Evolutionary conservation across 371 early-diverging fungal genomes (phyloP).

Genomic region (Coemansia sp.): DNA sequence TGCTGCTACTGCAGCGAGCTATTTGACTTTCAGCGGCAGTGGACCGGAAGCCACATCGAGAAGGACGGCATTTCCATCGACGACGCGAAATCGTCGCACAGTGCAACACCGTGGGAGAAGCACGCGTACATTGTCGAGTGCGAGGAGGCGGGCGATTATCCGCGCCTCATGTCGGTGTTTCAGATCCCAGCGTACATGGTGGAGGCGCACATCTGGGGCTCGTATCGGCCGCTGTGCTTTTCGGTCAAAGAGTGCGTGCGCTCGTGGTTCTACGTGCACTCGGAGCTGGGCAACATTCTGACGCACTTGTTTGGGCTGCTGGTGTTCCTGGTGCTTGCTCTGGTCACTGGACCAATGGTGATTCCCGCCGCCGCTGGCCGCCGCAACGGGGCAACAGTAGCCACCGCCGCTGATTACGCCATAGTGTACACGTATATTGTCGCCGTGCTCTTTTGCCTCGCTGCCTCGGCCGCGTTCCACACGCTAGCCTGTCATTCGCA

Average conservation of each 20-base stretch:
- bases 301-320: conserved; percentile 77
- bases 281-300: conserved; percentile 88
- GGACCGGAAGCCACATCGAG: neutral
- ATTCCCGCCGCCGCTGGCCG: conserved; percentile 15
- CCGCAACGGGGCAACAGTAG: neutral
- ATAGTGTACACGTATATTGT: conserved; percentile 70
- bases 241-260: conserved; percentile 71
- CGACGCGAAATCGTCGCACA: too few relatives aligned
- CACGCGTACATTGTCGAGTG: too few relatives aligned
- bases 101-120: too few relatives aligned
- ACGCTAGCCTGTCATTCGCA: conserved; percentile 84
- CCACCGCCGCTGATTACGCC: conserved; percentile 32
- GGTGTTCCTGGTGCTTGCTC: conserved; percentile 60
- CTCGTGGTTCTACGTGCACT: conserved; percentile 83
- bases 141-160: too few relatives aligned
- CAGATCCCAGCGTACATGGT: conserved; percentile 74
- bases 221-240: conserved; percentile 77
- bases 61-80: neutral
- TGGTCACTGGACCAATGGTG: conserved; percentile 38
- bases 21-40: neutral
- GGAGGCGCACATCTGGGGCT: conserved; percentile 70
- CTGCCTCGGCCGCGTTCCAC: conserved; percentile 81
- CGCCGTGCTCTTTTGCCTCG: conserved; percentile 76
- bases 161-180: conserved; percentile 48
- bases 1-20: conserved; percentile 3